phyloP scores from a whole-genome alignment of 345 rosid genomes.

The Eucalyptus curtisii region DNA sequence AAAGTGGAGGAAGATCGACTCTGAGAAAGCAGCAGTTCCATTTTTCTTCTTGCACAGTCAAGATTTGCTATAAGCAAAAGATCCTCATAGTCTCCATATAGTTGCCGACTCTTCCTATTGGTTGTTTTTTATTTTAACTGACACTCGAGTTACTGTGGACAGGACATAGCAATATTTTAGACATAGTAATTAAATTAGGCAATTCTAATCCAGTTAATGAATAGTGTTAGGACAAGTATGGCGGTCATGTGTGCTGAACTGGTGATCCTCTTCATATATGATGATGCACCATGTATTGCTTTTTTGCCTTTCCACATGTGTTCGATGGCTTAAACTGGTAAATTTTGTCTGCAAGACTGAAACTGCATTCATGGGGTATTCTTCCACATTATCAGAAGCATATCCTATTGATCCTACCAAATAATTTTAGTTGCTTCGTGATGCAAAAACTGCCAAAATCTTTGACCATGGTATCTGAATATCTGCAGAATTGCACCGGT shows the following conservation, averaged over 20 bases:
- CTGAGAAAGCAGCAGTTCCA: not conserved
- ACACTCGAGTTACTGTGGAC: not conserved
- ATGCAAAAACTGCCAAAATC: not conserved
- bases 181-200: not conserved
- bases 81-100: not conserved
- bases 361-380: not conserved
- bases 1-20: not conserved
- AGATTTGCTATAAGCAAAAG: not conserved
- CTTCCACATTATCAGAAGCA: not conserved
- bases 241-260: not conserved
- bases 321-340: not conserved
- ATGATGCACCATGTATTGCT: not conserved
- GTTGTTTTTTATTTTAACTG: not conserved
- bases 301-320: not conserved
- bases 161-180: not conserved
- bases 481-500: constrained; percentile 67
- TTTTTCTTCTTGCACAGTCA: not conserved
- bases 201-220: not conserved
- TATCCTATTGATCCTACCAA: not conserved
- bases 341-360: not conserved
- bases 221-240: not conserved
- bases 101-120: not conserved
- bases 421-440: not conserved
- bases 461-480: not conserved
- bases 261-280: not conserved